Percentiles rank a stretch among this genome's conserved stretches.
phyloP scores from a whole-genome alignment of 495 filamentous ascomycete genomes.

The Parathielavia hyrcaniae region DNA sequence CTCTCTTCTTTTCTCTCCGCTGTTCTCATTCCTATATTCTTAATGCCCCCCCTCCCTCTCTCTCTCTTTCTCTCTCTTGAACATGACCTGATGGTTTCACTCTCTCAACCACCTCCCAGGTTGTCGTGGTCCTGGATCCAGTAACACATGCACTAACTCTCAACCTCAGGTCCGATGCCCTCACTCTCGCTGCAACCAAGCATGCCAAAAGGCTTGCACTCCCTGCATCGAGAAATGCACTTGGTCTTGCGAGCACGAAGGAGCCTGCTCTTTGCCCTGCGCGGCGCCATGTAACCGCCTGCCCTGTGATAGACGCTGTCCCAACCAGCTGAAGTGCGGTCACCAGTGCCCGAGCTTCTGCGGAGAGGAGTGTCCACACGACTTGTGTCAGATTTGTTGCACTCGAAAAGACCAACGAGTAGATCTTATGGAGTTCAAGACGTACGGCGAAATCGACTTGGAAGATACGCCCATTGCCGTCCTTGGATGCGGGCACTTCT shows the following conservation, averaged over 20 bases:
- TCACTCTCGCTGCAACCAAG: constrained; percentile 54
- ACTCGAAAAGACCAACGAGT: constrained; percentile 29
- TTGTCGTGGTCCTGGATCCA: too few species aligned
- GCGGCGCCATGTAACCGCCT: constrained; percentile 62
- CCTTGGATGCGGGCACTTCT: constrained; percentile 59
- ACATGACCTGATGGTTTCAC: too few species aligned
- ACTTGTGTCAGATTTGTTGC: constrained; percentile 54
- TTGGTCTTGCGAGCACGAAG: constrained; percentile 50
- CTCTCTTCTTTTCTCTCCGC: too few species aligned
- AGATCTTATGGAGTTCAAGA: constrained; percentile 26
- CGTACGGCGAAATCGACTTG: constrained; percentile 21
- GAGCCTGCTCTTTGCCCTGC: constrained; percentile 59
- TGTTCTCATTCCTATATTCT: too few species aligned
- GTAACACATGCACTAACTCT: too few species aligned
- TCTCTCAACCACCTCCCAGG: too few species aligned
- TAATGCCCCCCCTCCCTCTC: too few species aligned
- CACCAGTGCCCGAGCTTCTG: constrained; percentile 50
- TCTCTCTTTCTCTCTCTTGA: too few species aligned
- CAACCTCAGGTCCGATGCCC: constrained; percentile 20
- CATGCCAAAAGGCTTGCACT: constrained; percentile 57
- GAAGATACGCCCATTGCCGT: constrained; percentile 40
- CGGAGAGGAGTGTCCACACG: constrained; percentile 54
- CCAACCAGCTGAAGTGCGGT: constrained; percentile 52
- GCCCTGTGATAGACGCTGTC: constrained; percentile 62
- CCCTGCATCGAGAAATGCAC: constrained; percentile 56